Percentiles rank a stretch among this genome's conserved stretches.
Conservation (phyloP, 768 basidiomycete species). For the Amanita rubescens region DNA sequence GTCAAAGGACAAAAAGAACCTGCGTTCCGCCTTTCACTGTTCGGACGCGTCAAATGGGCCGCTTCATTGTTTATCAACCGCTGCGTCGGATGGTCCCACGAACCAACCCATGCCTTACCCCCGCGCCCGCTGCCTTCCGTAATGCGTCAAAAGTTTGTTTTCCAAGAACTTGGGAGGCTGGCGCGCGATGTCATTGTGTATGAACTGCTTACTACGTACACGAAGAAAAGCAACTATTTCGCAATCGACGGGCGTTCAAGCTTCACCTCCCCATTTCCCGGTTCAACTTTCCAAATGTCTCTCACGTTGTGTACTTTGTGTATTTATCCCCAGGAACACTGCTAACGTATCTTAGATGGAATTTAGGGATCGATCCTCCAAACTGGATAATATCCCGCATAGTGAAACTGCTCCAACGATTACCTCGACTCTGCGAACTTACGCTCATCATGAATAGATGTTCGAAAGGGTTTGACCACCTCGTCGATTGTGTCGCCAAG, state of each 20-base stretch:
- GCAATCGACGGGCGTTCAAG: constrained; percentile 9
- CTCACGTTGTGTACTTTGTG: too few species aligned
- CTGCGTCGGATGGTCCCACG: constrained; percentile 28
- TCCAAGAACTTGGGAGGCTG: constrained; percentile 1
- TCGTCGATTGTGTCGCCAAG: background rate
- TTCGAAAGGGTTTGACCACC: background rate
- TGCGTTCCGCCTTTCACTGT: constrained; percentile 5
- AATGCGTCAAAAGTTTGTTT: constrained; percentile 20
- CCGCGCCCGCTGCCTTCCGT: constrained; percentile 12
- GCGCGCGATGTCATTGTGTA: constrained; percentile 13
- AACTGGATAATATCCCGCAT: too few species aligned
- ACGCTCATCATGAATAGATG: background rate
- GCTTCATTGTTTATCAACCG: constrained; percentile 22
- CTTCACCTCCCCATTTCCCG: too few species aligned
- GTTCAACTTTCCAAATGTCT: too few species aligned
- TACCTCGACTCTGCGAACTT: background rate
- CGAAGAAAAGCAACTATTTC: constrained; percentile 8
- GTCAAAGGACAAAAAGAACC: constrained; percentile 2
- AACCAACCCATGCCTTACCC: constrained; percentile 14
- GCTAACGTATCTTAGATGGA: too few species aligned
- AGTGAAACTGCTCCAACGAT: background rate
- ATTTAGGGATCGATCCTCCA: too few species aligned
- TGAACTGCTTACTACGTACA: constrained; percentile 15
- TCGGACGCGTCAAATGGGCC: constrained; percentile 21
- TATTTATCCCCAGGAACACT: too few species aligned